Evolutionary conservation across 768 basidiomycete species (phyloP).

Genomic region (Phylloporus scabripes): DNA sequence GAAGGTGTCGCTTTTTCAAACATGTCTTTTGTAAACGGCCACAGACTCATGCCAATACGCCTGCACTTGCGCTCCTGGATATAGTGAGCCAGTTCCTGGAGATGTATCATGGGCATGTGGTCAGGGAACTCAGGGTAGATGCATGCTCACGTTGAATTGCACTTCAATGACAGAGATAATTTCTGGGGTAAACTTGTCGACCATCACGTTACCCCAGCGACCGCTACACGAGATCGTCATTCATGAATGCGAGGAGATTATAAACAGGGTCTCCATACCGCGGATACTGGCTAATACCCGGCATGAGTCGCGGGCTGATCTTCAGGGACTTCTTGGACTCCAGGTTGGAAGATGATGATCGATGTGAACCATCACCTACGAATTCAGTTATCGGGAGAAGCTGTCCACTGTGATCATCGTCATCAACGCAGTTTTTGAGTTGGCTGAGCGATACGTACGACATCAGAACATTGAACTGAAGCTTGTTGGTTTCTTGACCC

Average conservation of each 20-base stretch:
- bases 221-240: not conserved
- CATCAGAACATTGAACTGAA: not conserved
- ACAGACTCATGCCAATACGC: conserved; percentile 5
- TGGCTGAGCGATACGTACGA: not conserved
- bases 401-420: not conserved
- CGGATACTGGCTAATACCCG: not conserved
- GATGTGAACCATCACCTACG: not conserved
- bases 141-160: not conserved
- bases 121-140: not conserved
- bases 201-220: conserved; percentile 11
- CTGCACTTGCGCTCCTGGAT: not conserved
- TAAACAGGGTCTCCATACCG: not conserved
- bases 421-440: too few relatives aligned
- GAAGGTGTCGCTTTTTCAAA: conserved; percentile 5
- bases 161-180: not conserved
- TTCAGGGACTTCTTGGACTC: not conserved
- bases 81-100: not conserved
- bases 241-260: not conserved
- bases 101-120: not conserved
- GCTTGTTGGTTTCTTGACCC: not conserved
- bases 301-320: not conserved
- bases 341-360: not conserved
- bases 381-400: not conserved
- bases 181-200: conserved; percentile 3
- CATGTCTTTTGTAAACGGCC: conserved; percentile 15